Evolutionary conservation across 1,284 basidiomycete genomes (phyloP).

Genomic region (Malassezia brasiliensis): DNA sequence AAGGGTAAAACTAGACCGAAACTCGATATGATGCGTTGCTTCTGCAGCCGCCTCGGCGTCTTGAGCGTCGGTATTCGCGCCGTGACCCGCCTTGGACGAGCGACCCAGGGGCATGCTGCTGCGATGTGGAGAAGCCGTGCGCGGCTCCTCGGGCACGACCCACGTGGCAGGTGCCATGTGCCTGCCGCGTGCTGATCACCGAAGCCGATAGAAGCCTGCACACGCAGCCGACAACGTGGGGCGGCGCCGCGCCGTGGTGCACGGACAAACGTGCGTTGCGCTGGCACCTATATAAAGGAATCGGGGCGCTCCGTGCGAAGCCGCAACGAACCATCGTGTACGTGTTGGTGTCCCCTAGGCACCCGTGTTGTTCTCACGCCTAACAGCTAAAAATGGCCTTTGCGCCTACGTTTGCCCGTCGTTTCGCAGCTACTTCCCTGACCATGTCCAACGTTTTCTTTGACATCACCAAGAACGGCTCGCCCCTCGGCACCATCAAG

Average conservation of each 20-base stretch:
- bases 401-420: conserved; percentile 32
- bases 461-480: conserved; percentile 56
- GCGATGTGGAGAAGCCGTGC: neutral
- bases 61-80: neutral
- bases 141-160: neutral
- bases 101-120: conserved; percentile 9
- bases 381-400: conserved; percentile 22
- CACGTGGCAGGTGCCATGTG: neutral
- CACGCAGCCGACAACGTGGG: neutral
- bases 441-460: conserved; percentile 58
- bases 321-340: conserved; percentile 4
- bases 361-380: conserved; percentile 8
- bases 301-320: neutral
- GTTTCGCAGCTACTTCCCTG: conserved; percentile 33
- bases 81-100: neutral
- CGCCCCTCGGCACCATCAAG: conserved; percentile 42
- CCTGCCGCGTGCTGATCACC: neutral
- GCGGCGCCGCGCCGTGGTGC: neutral
- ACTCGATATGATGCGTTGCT: neutral
- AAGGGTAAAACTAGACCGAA: neutral
- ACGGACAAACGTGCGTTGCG: conserved; percentile 5
- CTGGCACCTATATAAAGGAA: conserved; percentile 7
- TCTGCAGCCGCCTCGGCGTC: neutral
- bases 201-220: conserved; percentile 15
- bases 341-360: conserved; percentile 2